Conservation (phyloP, 768 basidiomycete genomes). For the Boletus edulis region DNA sequence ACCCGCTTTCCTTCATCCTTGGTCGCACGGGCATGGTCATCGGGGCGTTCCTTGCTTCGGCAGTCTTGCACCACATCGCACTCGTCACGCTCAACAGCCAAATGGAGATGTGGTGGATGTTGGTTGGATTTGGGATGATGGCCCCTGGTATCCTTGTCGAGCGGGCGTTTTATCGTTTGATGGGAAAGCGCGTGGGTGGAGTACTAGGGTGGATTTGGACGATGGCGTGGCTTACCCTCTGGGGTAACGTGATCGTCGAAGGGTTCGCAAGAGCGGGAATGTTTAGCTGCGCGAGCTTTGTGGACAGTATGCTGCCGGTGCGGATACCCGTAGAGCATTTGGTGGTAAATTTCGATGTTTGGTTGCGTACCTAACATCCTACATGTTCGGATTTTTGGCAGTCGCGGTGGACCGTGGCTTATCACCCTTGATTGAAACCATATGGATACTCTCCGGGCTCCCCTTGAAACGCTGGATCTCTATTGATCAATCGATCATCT, state of each 20-base stretch:
- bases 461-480: too few relatives aligned
- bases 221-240: background rate
- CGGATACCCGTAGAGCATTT: background rate
- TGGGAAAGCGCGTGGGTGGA: background rate
- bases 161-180: background rate
- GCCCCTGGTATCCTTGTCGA: background rate
- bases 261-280: background rate
- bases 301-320: background rate
- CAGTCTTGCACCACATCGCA: background rate
- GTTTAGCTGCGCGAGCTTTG: background rate
- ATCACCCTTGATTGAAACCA: too few relatives aligned
- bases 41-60: background rate
- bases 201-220: background rate
- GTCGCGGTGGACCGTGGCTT: too few relatives aligned
- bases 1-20: background rate
- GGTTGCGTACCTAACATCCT: background rate
- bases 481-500: too few relatives aligned
- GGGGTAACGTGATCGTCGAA: background rate
- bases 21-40: background rate
- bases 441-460: too few relatives aligned
- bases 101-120: background rate
- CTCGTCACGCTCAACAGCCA: background rate
- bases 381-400: too few relatives aligned
- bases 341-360: background rate
- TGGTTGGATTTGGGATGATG: conserved; percentile 2